These are phyloP conservation scores for Colletotrichum sp. DNA, from an alignment of 2,329 filamentous ascomycete species.

Conservation along the genomic window DNA sequence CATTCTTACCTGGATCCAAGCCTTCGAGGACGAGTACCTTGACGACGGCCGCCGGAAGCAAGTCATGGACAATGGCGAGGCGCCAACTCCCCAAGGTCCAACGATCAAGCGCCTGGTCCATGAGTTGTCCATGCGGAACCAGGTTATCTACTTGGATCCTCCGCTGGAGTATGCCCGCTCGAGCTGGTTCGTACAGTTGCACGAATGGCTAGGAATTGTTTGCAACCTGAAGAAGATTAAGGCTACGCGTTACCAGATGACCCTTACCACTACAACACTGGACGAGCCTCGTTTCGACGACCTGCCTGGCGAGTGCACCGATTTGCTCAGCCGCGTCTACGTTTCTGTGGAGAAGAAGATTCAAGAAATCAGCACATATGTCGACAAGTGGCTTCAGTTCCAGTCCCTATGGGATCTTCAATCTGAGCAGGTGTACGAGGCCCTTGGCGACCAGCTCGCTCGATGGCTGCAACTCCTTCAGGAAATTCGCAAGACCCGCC, in stretches of 20 bases:
- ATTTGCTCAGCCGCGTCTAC: conserved; percentile 81
- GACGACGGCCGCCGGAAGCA: conserved; percentile 60
- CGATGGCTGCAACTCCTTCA: conserved; percentile 96
- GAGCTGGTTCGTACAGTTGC: conserved; percentile 91
- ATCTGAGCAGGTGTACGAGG: conserved; percentile 92
- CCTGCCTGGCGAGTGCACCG: conserved; percentile 82
- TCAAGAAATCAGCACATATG: conserved; percentile 79
- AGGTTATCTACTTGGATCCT: conserved; percentile 95
- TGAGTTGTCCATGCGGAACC: conserved; percentile 97
- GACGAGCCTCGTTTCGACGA: conserved; percentile 79
- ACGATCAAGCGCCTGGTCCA: conserved; percentile 78
- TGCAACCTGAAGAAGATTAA: conserved; percentile 95
- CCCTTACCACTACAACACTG: conserved; percentile 69
- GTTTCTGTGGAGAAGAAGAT: conserved; percentile 83
- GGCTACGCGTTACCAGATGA: conserved; percentile 93
- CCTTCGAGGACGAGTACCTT: conserved; percentile 72
- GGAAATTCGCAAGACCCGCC: conserved; percentile 92
- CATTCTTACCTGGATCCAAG: conserved; percentile 84
- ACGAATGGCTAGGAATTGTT: conserved; percentile 90
- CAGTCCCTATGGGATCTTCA: conserved; percentile 98
- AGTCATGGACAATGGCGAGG: conserved; percentile 46
- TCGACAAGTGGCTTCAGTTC: conserved; percentile 98
- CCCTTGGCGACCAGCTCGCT: conserved; percentile 87
- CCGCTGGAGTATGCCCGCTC: conserved; percentile 90
- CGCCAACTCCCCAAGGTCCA: conserved; percentile 58